phyloP scores from a whole-genome alignment of 768 basidiomycete genomes.

The Astraeus odoratus region DNA sequence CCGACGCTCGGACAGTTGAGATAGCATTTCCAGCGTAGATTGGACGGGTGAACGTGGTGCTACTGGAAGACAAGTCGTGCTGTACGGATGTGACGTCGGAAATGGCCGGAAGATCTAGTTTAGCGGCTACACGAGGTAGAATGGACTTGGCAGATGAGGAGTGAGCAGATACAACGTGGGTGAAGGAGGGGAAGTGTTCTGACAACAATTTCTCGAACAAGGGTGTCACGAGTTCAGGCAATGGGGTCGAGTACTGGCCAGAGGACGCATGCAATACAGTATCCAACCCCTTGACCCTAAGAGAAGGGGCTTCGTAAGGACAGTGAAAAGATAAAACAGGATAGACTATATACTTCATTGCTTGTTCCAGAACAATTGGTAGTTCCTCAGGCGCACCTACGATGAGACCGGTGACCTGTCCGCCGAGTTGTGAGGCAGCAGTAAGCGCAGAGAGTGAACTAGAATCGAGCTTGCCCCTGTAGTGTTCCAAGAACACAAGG shows the following conservation, averaged over 20 bases:
- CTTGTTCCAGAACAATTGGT: conserved; percentile 58
- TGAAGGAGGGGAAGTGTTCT: conserved; percentile 56
- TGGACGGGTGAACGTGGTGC: conserved; percentile 84
- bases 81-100: conserved; percentile 85
- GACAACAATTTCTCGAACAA: conserved; percentile 72
- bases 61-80: conserved; percentile 61
- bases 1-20: conserved; percentile 76
- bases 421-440: conserved; percentile 81
- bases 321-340: conserved; percentile 6
- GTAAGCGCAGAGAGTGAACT: conserved; percentile 87
- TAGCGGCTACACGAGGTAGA: conserved; percentile 86
- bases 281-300: conserved; percentile 62
- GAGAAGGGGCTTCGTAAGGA: conserved; percentile 5
- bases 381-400: conserved; percentile 67
- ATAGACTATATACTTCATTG: conserved; percentile 57
- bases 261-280: conserved; percentile 66
- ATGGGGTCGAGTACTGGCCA: conserved; percentile 54
- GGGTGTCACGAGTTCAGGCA: conserved; percentile 79
- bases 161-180: conserved; percentile 89
- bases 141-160: conserved; percentile 90
- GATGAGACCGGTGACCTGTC: conserved; percentile 74
- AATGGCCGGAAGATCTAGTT: conserved; percentile 82
- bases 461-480: conserved; percentile 72
- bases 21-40: conserved; percentile 99
- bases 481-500: conserved; percentile 88